Evolutionary conservation across 1,139 yeast species (phyloP).

Genomic region (Scheffersomyces insectosa): DNA sequence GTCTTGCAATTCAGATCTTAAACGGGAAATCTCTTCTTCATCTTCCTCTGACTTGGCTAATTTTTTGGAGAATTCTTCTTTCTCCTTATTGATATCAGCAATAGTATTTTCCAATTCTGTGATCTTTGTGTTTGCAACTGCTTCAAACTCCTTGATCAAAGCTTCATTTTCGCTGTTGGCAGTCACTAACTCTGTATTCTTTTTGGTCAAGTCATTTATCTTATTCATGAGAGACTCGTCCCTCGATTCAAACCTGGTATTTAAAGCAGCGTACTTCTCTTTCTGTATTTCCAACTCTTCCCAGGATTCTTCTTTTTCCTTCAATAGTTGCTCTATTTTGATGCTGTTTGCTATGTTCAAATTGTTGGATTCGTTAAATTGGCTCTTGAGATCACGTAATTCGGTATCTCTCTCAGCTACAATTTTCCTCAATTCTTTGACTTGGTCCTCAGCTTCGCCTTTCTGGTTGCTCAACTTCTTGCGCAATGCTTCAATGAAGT

Average conservation of each 20-base stretch:
- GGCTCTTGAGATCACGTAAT: slow-evolving; percentile 1
- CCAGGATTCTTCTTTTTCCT: slow-evolving; percentile 17
- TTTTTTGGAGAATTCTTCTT: background rate
- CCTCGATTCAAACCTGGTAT: background rate
- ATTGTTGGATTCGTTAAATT: slow-evolving; percentile 11
- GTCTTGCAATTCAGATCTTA: slow-evolving; percentile 9
- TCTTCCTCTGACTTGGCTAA: background rate
- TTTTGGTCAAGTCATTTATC: slow-evolving; percentile 12
- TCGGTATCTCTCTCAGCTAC: slow-evolving; percentile 2
- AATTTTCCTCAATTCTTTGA: slow-evolving; percentile 1
- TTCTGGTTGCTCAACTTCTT: slow-evolving; percentile 9
- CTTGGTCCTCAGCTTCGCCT: slow-evolving; percentile 3
- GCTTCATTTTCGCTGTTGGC: slow-evolving; percentile 1
- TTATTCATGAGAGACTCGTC: slow-evolving; percentile 4
- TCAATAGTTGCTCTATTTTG: slow-evolving; percentile 14
- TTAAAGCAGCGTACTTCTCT: background rate
- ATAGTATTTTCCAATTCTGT: slow-evolving; percentile 4
- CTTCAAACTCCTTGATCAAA: slow-evolving; percentile 11
- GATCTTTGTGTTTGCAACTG: background rate
- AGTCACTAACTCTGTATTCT: slow-evolving; percentile 6
- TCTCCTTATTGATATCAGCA: background rate
- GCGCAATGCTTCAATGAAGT: slow-evolving; percentile 7
- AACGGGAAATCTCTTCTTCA: background rate
- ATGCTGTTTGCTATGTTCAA: slow-evolving; percentile 13
- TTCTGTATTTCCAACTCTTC: slow-evolving; percentile 12